Percentiles rank a stretch among this genome's conserved stretches.
Conservation (phyloP, 768 basidiomycete genomes). For the Lentinus brumalis region DNA sequence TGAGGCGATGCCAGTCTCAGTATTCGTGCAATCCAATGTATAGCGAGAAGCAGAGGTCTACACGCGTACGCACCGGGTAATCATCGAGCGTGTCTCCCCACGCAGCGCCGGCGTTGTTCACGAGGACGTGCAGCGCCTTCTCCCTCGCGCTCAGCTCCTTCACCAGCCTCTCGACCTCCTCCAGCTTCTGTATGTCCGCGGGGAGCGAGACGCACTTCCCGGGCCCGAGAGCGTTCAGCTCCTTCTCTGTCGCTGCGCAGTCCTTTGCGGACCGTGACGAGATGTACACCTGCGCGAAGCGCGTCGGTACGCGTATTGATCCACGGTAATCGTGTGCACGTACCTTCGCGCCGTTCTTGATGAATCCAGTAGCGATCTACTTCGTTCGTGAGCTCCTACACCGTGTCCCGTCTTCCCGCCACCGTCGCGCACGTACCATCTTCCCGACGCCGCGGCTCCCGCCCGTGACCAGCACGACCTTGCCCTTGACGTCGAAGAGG, state of each 20-base stretch:
- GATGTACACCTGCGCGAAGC: conserved; percentile 53
- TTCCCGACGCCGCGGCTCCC: conserved; percentile 69
- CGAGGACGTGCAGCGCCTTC: conserved; percentile 54
- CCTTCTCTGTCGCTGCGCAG: conserved; percentile 51
- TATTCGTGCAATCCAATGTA: background rate
- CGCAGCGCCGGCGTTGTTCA: conserved; percentile 67
- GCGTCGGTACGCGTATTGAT: background rate
- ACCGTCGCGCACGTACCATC: conserved; percentile 43
- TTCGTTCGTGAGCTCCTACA: background rate
- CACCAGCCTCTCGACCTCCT: conserved; percentile 56
- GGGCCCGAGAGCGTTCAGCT: conserved; percentile 54
- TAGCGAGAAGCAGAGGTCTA: background rate
- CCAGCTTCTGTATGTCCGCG: conserved; percentile 54
- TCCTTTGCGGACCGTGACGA: conserved; percentile 56
- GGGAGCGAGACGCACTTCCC: conserved; percentile 56
- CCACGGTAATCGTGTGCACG: background rate
- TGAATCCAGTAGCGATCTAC: conserved; percentile 65
- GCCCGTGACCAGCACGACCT: conserved; percentile 63
- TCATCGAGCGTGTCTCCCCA: conserved; percentile 52
- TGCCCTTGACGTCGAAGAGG: conserved; percentile 54
- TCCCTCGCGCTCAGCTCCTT: conserved; percentile 53
- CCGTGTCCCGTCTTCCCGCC: background rate
- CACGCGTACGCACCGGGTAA: conserved; percentile 40
- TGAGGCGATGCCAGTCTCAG: conserved; percentile 21
- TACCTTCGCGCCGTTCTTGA: conserved; percentile 62